These are phyloP conservation scores for Hemisphaericaspora xylanilytica DNA, from an alignment of 1,139 yeast species.

Conservation along the genomic window DNA sequence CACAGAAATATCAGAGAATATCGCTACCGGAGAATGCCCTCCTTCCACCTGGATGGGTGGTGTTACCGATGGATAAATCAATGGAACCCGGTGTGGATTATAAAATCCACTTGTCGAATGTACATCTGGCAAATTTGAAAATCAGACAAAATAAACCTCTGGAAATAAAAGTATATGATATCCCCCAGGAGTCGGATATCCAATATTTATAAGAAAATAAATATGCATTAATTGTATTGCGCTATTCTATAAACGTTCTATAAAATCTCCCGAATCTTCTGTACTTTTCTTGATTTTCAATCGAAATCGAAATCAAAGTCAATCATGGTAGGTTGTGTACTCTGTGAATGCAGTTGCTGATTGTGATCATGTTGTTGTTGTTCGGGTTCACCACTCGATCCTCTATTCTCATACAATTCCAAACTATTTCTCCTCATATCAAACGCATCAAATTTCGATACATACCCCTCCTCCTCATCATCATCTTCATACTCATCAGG, in stretches of 20 bases:
- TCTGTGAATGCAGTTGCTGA: no score
- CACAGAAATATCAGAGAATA: conserved; percentile 11
- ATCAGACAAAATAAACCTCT: conserved; percentile 10
- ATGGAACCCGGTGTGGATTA: conserved; percentile 15
- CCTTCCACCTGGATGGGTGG: conserved; percentile 36
- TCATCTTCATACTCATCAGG: conserved; percentile 6
- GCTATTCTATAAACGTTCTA: background rate
- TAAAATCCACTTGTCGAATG: conserved; percentile 20
- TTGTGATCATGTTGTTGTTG: no score
- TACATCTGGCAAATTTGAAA: conserved; percentile 17
- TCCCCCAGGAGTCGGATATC: conserved; percentile 8
- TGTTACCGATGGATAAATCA: conserved; percentile 25
- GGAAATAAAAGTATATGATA: conserved; percentile 9
- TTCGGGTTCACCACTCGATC: no score
- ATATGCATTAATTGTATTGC: background rate
- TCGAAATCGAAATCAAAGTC: conserved; percentile 28
- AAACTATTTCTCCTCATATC: conserved; percentile 14
- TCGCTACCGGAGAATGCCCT: conserved; percentile 25
- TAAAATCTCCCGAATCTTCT: background rate
- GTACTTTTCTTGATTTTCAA: no score
- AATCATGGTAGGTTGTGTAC: conserved; percentile 8
- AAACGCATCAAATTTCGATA: conserved; percentile 5
- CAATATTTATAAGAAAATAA: background rate
- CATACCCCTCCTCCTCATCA: conserved; percentile 4
- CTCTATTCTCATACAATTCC: conserved; percentile 12